Conservation (phyloP, 768 basidiomycete genomes). For the Glaciozyma martinii region DNA sequence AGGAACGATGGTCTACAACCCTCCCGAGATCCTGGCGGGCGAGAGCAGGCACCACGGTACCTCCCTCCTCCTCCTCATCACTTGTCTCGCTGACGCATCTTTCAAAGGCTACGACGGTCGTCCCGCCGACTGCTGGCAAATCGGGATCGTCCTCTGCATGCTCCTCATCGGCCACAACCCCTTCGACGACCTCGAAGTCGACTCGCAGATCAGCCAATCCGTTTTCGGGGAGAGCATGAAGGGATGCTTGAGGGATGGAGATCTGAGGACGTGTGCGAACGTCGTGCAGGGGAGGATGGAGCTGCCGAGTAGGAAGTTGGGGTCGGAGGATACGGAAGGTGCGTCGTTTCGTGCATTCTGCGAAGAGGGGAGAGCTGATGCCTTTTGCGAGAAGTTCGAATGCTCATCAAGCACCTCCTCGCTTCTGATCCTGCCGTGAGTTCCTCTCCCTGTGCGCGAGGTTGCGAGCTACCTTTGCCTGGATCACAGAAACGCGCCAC, state of each 20-base stretch:
- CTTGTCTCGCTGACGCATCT: not conserved
- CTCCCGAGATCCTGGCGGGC: constrained; percentile 10
- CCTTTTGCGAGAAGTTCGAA: not conserved
- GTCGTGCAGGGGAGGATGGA: too few relatives aligned
- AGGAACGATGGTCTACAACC: constrained; percentile 21
- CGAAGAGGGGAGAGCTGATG: too few relatives aligned
- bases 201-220: not conserved
- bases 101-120: constrained; percentile 8
- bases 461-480: too few relatives aligned
- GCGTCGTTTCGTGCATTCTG: too few relatives aligned
- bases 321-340: not conserved
- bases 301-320: not conserved
- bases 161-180: constrained; percentile 2
- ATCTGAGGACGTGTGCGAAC: too few relatives aligned
- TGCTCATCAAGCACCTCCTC: not conserved
- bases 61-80: not conserved
- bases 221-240: too few relatives aligned
- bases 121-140: constrained; percentile 4
- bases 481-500: too few relatives aligned
- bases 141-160: constrained; percentile 3
- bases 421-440: not conserved
- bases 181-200: not conserved
- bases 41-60: not conserved
- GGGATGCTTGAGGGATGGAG: too few relatives aligned
- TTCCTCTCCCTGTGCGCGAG: too few relatives aligned